Percentiles rank a stretch among this genome's conserved stretches.
Conservation (phyloP, 257 asterid genomes). For the Penstemon newberryi region DNA sequence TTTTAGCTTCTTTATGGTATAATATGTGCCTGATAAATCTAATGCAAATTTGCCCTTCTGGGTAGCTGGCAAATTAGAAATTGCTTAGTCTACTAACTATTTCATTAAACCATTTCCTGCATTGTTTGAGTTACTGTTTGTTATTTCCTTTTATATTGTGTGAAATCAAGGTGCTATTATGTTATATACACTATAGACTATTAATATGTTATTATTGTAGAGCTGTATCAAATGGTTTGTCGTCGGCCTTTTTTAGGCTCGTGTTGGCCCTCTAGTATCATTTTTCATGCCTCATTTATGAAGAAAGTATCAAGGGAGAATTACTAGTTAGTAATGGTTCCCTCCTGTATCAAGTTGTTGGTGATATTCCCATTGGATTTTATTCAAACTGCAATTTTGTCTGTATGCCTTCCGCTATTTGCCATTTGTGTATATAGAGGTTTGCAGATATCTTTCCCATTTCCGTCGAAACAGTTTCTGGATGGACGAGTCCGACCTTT, state of each 20-base stretch:
- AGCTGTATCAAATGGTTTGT: neutral
- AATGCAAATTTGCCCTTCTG: too few species aligned
- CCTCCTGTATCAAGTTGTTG: too few species aligned
- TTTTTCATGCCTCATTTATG: neutral
- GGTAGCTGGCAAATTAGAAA: too few species aligned
- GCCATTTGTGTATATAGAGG: conserved; percentile 29
- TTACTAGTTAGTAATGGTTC: neutral
- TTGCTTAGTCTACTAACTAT: too few species aligned
- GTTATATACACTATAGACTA: neutral
- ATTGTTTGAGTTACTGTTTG: neutral
- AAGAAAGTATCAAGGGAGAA: neutral
- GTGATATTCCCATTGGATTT: conserved; percentile 15
- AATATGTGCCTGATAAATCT: too few species aligned
- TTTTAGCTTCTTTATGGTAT: neutral
- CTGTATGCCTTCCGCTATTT: conserved; percentile 22
- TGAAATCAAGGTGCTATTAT: conserved; percentile 1
- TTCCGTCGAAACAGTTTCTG: conserved; percentile 35
- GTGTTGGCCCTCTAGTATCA: neutral
- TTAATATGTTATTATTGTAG: neutral
- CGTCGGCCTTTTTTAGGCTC: neutral
- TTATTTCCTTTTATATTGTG: neutral
- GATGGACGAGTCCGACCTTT: conserved; percentile 37
- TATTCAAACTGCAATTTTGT: conserved; percentile 20
- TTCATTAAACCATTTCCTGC: neutral
- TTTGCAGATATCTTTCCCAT: conserved; percentile 37